Base-by-base conservation (phyloP, 805 yeast genomes). In the Kluyveromyces starmeri region DNA sequence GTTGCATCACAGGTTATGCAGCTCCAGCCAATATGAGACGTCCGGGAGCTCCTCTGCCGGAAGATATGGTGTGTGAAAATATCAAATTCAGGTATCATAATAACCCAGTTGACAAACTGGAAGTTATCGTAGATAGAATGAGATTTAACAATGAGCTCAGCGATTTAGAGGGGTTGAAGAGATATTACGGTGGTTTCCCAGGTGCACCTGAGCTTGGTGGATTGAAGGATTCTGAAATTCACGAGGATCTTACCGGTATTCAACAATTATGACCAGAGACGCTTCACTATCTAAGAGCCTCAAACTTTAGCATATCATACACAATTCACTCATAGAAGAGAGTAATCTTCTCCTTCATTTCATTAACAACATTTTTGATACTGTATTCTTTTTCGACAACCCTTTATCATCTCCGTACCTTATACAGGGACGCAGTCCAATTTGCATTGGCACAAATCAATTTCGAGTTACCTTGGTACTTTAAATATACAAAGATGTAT, bases 111-210 rank as follows among this genome's bases (percentile, higher is more conserved):
- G 64, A 58, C 35, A 58, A 58, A 34, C 32, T 58, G 18, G 68
- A 65, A 28, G 66, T 80, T 39, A 75, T 81, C n/a, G 67, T 70
- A 33, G 79, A 81, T 40, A 64, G 94, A 37, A 75, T 76, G 61
- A 70, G 77, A 30, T 59, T 71, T 20, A 78, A 78, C 50, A 69
- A 71, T 41, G 86, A 88, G 55, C 58, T 88, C 28, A 78, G 92
- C 28, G 65, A 72, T 18, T 62, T 88, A 41, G 69, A 73, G 34
- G 92, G 92, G 3, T 58, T 88, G 32, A 61, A 74, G 23, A 67
- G 70, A 45, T 75, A 72, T 50, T 74, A 73, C 48, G 85, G 92
- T 4, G 59, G 50, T 7, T 76, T 86, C 50, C 96, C 97, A 2
- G 75, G 80, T 18, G 86, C 95, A 2, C 89, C 89, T 24, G 67